phyloP scores from a whole-genome alignment of 2,329 filamentous ascomycete genomes.

The Colletotrichum aenigma region DNA sequence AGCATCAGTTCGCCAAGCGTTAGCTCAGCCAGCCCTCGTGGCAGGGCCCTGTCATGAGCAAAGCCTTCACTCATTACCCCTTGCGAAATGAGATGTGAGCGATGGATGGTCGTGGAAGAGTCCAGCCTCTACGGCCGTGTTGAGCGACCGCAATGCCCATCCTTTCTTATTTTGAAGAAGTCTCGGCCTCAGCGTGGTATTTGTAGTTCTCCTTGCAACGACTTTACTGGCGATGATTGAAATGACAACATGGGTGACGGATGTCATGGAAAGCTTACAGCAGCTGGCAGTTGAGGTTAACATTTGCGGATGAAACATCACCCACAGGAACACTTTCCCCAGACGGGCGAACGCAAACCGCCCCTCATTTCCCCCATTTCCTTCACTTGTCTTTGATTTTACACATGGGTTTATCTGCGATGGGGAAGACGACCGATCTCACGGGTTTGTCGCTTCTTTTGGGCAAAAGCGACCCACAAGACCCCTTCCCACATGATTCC shows the following conservation, averaged over 20 bases:
- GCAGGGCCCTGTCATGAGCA: not conserved
- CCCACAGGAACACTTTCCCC: not conserved
- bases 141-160: not conserved
- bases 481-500: not conserved
- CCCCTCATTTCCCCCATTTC: not conserved
- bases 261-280: not conserved
- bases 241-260: not conserved
- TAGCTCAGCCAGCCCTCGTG: constrained; percentile 8
- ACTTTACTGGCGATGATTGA: not conserved
- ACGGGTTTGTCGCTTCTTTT: not conserved
- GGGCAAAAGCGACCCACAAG: not conserved
- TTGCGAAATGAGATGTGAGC: not conserved
- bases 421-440: not conserved
- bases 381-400: not conserved
- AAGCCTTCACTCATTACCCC: not conserved
- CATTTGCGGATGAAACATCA: not conserved
- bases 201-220: not conserved
- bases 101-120: not conserved
- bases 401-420: not conserved
- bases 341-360: not conserved
- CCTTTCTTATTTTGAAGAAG: not conserved
- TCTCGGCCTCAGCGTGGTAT: not conserved
- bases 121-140: not conserved
- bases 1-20: not conserved
- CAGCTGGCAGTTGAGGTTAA: not conserved